phyloP scores from a whole-genome alignment of 768 basidiomycete species.

The Tricholoma hemisulphureum region DNA sequence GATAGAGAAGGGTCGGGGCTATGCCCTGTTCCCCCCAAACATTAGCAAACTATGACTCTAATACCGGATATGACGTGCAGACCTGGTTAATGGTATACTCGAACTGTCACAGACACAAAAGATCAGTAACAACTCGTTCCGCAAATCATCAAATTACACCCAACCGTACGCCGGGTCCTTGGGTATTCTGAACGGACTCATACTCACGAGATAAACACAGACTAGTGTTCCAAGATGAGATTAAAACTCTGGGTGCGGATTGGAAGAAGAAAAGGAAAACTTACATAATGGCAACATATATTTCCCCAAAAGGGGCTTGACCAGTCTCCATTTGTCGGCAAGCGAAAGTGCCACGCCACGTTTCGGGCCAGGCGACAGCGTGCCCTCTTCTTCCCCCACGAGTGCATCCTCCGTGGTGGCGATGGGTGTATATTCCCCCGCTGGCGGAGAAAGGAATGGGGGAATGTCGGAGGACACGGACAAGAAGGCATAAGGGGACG shows the following conservation, averaged over 20 bases:
- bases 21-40: slow-evolving; percentile 49
- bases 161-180: not conserved
- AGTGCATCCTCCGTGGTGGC: not conserved
- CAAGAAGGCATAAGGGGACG: not conserved
- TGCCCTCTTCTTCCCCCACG: slow-evolving; percentile 1
- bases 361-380: not conserved
- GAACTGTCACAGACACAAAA: not conserved
- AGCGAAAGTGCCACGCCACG: not conserved
- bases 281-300: slow-evolving; percentile 6
- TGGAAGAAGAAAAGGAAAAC: not conserved
- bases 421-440: not conserved
- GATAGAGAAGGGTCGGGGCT: slow-evolving; percentile 74
- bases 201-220: slow-evolving; percentile 8
- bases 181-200: not conserved
- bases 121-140: not conserved
- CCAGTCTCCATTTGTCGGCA: slow-evolving; percentile 3
- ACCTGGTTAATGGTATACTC: slow-evolving; percentile 14
- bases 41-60: not conserved
- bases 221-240: not conserved
- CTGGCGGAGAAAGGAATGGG: not conserved
- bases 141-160: not conserved
- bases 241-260: too few species aligned
- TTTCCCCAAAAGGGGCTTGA: not conserved
- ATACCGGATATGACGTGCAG: not conserved
- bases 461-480: not conserved